Evolutionary conservation across 1,139 yeast genomes (phyloP), one percentile per base, ranked within the genome.

Genomic region (Trichomonascaceae sp.): DNA sequence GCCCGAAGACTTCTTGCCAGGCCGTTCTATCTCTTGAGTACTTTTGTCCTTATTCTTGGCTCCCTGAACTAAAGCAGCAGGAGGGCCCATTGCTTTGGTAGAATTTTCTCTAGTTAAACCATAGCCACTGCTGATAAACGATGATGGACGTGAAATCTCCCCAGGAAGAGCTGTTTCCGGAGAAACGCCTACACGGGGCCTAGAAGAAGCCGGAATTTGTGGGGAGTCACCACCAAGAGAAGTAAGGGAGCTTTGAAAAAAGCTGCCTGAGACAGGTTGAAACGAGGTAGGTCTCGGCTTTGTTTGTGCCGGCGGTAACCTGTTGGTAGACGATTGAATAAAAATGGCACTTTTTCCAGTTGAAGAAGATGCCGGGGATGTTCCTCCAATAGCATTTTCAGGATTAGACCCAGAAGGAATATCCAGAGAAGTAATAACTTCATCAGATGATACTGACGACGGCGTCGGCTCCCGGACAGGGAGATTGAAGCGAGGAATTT

Each of bases 261-360:
- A n/a, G 17, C 15, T 19, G 27, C 41, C 30, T n/a, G 54, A 52
- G 18, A 49, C 30, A 48, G 54, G 70, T 62, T 70, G 74, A 62
- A 64, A 70, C 1, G 73, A 70, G 19, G 72, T 68, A 8, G 74
- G 74, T 9, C 74, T 64, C 12, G 73, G 74, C 57, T 70, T 70
- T 55, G 70, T 50, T 53, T 66, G 56, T 30, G 69, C 64, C n/a
- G 61, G 62, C 22, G 67, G 70, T 41, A 70, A 59, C 41, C 66
- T 43, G 45, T 51, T 55, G 39, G 54, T 41, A 15, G 54, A 51
- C 5, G 53, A 43, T 47, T 51, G 46, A 38, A 47, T 27, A 32
- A 51, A 43, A 45, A 27, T 51, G 13, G 52, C 22, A 9, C 53
- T 43, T 17, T 49, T 41, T 10, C 43, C 43, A 6, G 52, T 49